Percentiles rank a stretch among this genome's conserved stretches.
phyloP scores from a whole-genome alignment of 108 stramenopile species.

The Cyclotella distinguenda region DNA sequence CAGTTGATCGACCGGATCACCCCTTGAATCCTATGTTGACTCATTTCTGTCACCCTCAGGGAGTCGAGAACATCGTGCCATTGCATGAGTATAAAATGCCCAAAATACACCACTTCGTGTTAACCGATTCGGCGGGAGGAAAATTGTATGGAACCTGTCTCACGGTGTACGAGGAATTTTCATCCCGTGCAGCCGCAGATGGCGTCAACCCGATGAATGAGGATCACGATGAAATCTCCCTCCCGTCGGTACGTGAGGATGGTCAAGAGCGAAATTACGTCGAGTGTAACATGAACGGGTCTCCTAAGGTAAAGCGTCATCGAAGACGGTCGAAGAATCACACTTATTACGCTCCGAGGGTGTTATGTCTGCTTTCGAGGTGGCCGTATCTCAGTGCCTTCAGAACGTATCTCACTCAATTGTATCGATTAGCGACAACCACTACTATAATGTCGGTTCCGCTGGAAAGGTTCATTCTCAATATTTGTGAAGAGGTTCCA shows the following conservation, averaged over 20 bases:
- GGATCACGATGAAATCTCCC: constrained; percentile 27
- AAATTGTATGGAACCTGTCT: constrained; percentile 85
- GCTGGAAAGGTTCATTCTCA: constrained; percentile 93
- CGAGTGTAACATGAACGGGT: constrained; percentile 28
- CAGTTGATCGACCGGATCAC: constrained; percentile 62
- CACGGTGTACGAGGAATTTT: constrained; percentile 83
- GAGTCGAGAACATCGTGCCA: constrained; percentile 63
- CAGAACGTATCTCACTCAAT: constrained; percentile 86
- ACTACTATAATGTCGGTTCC: constrained; percentile 87
- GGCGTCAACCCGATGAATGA: background rate
- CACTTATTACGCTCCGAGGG: constrained; percentile 79
- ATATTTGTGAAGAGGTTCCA: constrained; percentile 94
- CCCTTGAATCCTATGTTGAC: constrained; percentile 84
- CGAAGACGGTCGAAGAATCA: constrained; percentile 25
- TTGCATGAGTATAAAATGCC: constrained; percentile 70
- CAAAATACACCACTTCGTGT: constrained; percentile 80
- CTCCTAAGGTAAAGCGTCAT: constrained; percentile 24
- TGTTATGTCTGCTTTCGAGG: constrained; percentile 90
- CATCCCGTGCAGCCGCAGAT: background rate
- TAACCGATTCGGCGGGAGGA: constrained; percentile 79
- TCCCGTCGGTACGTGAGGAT: constrained; percentile 14
- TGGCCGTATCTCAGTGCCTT: constrained; percentile 94
- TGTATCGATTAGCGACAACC: constrained; percentile 90
- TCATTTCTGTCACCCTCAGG: constrained; percentile 80
- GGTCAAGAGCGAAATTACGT: constrained; percentile 42